phyloP scores from a whole-genome alignment of 1,284 basidiomycete genomes.

The Rhizoctonia solani region DNA sequence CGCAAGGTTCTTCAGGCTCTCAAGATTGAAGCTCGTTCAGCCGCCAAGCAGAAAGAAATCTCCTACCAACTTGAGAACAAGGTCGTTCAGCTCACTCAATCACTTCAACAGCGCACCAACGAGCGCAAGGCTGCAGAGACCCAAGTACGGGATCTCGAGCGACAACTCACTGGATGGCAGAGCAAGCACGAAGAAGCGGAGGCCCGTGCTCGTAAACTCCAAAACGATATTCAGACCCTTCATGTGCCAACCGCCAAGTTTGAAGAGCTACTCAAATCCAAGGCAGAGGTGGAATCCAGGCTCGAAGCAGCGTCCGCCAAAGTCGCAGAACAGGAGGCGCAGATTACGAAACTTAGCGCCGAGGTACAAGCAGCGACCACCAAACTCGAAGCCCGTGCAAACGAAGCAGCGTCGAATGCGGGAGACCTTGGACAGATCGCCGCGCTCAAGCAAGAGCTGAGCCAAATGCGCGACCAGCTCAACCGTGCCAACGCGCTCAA shows the following conservation, averaged over 20 bases:
- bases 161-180: slow-evolving; percentile 84
- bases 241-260: slow-evolving; percentile 76
- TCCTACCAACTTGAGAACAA: slow-evolving; percentile 99
- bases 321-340: slow-evolving; percentile 81
- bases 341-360: slow-evolving; percentile 78
- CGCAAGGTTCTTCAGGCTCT: slow-evolving; percentile 83
- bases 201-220: slow-evolving; percentile 71
- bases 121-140: slow-evolving; percentile 89
- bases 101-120: slow-evolving; percentile 86
- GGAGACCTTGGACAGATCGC: slow-evolving; percentile 62
- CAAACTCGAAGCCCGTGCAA: slow-evolving; percentile 82
- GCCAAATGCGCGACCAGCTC: slow-evolving; percentile 90
- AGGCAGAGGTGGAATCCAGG: slow-evolving; percentile 80
- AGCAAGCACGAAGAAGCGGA: slow-evolving; percentile 91
- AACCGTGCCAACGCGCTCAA: slow-evolving; percentile 92
- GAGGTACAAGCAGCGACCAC: slow-evolving; percentile 75
- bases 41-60: slow-evolving; percentile 98
- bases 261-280: slow-evolving; percentile 76
- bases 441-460: slow-evolving; percentile 90
- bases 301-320: slow-evolving; percentile 78
- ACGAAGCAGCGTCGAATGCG: slow-evolving; percentile 49
- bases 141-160: slow-evolving; percentile 78
- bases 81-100: slow-evolving; percentile 97
- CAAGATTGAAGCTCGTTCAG: slow-evolving; percentile 91
- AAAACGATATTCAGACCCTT: slow-evolving; percentile 69